Percentiles rank a stretch among this genome's conserved stretches.
Evolutionary conservation across 2,329 filamentous ascomycete species (phyloP).

Genomic region (Diaporthe amygdali): DNA sequence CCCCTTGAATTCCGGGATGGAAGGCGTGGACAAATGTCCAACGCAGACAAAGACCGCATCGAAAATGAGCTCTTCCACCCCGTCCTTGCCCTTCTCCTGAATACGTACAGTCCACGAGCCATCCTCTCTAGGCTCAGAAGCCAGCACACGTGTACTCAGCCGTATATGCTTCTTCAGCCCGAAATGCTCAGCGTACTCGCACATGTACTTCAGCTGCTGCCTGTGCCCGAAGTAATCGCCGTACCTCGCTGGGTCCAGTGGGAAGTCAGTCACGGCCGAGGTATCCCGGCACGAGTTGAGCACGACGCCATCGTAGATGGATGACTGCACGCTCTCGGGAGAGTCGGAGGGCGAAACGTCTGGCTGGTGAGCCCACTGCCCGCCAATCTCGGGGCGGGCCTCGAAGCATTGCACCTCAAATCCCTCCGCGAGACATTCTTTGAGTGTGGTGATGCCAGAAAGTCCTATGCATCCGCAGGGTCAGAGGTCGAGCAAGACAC

Average conservation of each 20-base stretch:
- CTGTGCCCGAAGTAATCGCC: constrained; percentile 42
- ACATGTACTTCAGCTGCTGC: constrained; percentile 39
- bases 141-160: constrained; percentile 37
- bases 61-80: constrained; percentile 32
- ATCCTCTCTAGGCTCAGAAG: constrained; percentile 33
- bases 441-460: constrained; percentile 41
- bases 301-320: constrained; percentile 41
- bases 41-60: constrained; percentile 42
- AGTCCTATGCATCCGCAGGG: constrained; percentile 31
- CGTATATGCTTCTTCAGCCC: constrained; percentile 39
- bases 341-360: constrained; percentile 30
- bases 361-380: constrained; percentile 44
- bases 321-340: constrained; percentile 30
- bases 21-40: constrained; percentile 38
- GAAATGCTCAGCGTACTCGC: constrained; percentile 43
- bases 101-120: constrained; percentile 37
- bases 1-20: constrained; percentile 37
- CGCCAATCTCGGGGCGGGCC: constrained; percentile 39
- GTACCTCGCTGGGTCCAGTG: constrained; percentile 43
- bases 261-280: constrained; percentile 45
- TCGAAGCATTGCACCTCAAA: constrained; percentile 42
- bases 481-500: neutral
- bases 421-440: constrained; percentile 43
- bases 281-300: constrained; percentile 44
- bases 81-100: constrained; percentile 24